Evolutionary conservation across 2,329 filamentous ascomycete genomes (phyloP), one percentile per base, ranked within the genome.

Genomic region (Dactylonectria estremocensis): DNA sequence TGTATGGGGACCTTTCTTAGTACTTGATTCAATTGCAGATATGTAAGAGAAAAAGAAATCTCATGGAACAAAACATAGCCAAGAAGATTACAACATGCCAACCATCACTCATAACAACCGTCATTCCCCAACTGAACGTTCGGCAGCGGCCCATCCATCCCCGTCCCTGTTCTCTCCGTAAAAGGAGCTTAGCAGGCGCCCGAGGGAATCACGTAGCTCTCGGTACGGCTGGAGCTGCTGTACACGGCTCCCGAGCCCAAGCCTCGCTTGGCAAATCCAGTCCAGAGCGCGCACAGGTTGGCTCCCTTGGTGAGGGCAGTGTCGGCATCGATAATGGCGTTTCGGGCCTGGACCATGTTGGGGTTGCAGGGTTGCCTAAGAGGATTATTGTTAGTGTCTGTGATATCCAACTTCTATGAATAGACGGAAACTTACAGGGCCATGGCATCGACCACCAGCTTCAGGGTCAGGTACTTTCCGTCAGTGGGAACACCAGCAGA

Each of bases 241-340:
- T 80, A 82, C 45, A 52, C 72, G 5, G 83, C 83, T 13, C 76
- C 74, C 0, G 69, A 61, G 40, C 87, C 87, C 3, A 89, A 76
- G n/a, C 87, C 87, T 53, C 87, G 80, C 83, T 89, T 89, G 1
- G 87, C 87, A 71, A 89, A 89, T 0, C 74, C 87, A 14, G 71
- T 85, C 87, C 88, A 89, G 66, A 89, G 78, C 70, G 82, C 81
- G 60, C 87, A 89, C 13, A 72, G 66, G 76, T 89, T 89, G 11
- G 72, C 75, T 2, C 87, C 87, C 1, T 81, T 82, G 1, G 87
- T 89, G 9, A 89, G 79, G 4, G 82, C 82, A 37, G 77, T 77
- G 73, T 89, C 87, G 0, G 87, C 87, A 64, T 89, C 88, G 22
- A 89, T 72, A 69, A 89, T 89, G 18, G 86, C 86, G 62, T 88